Evolutionary conservation across 176 grass and related monocot species (phyloP).

Genomic region (Hordeum marinum): DNA sequence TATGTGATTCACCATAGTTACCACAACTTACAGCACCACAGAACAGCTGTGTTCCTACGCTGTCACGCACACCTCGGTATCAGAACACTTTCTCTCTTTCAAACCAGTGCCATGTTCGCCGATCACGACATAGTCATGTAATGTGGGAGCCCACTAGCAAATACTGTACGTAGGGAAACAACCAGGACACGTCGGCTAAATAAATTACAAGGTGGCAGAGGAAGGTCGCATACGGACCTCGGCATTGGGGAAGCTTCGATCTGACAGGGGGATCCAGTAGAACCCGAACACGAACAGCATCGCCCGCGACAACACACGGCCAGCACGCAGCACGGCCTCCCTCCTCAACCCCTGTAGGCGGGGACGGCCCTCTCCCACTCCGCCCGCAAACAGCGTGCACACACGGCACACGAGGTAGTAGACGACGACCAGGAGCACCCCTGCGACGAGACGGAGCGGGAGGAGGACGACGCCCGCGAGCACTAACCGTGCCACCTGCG

Average conservation of each 20-base stretch:
- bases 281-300: conserved; percentile 93
- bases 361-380: conserved; percentile 28
- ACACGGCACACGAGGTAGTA: conserved; percentile 77
- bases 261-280: conserved; percentile 67
- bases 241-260: conserved; percentile 14
- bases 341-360: conserved; percentile 59
- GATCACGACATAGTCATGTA: not conserved
- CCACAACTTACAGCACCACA: not conserved
- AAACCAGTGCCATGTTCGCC: not conserved
- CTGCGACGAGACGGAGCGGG: conserved; percentile 58
- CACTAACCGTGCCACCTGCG: conserved; percentile 31
- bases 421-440: conserved; percentile 42
- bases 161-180: not conserved
- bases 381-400: conserved; percentile 54
- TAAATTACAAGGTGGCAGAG: not conserved
- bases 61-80: not conserved
- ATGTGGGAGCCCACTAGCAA: not conserved
- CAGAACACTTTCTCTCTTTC: not conserved
- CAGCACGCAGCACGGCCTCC: conserved; percentile 40
- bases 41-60: not conserved
- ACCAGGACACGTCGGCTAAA: not conserved
- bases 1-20: not conserved
- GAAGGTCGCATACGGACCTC: conserved; percentile 27
- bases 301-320: conserved; percentile 49
- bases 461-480: conserved; percentile 46